phyloP scores from a whole-genome alignment of 768 basidiomycete genomes.

The Suillus sp. region DNA sequence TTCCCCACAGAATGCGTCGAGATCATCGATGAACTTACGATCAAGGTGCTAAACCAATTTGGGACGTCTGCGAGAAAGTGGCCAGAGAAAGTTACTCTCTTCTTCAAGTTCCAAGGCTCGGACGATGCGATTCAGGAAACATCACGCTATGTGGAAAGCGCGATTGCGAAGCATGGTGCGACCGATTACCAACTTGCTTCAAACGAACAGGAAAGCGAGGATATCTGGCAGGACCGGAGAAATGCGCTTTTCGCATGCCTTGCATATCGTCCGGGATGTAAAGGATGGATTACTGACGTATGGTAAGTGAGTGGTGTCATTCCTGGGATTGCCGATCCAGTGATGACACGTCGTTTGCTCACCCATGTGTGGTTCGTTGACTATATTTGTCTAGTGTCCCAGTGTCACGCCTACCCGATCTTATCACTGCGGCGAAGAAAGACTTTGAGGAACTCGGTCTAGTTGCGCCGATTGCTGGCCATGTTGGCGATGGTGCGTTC shows the following conservation, averaged over 20 bases:
- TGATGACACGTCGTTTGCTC: not conserved
- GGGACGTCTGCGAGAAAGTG: constrained; percentile 32
- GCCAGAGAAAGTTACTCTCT: constrained; percentile 38
- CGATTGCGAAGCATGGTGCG: constrained; percentile 41
- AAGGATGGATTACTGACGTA: constrained; percentile 45
- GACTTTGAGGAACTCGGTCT: constrained; percentile 47
- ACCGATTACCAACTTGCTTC: constrained; percentile 40
- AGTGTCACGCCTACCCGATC: constrained; percentile 35
- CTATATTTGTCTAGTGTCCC: constrained; percentile 29
- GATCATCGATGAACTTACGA: constrained; percentile 42
- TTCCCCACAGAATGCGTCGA: constrained; percentile 43
- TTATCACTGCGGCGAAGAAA: constrained; percentile 44
- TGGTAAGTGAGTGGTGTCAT: constrained; percentile 23
- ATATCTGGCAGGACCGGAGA: constrained; percentile 40
- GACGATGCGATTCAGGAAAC: constrained; percentile 35
- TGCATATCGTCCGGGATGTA: constrained; percentile 35
- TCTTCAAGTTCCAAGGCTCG: constrained; percentile 49
- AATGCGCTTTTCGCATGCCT: constrained; percentile 30
- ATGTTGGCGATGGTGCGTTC: constrained; percentile 42
- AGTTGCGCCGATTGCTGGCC: constrained; percentile 45
- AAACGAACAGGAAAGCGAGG: constrained; percentile 38
- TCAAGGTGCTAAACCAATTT: constrained; percentile 28
- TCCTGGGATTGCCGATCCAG: not conserved
- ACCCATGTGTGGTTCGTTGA: not conserved
- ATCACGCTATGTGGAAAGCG: constrained; percentile 32